These are phyloP conservation scores for Claviceps purpurea DNA, from an alignment of 2,329 filamentous ascomycete species.

Conservation along the genomic window DNA sequence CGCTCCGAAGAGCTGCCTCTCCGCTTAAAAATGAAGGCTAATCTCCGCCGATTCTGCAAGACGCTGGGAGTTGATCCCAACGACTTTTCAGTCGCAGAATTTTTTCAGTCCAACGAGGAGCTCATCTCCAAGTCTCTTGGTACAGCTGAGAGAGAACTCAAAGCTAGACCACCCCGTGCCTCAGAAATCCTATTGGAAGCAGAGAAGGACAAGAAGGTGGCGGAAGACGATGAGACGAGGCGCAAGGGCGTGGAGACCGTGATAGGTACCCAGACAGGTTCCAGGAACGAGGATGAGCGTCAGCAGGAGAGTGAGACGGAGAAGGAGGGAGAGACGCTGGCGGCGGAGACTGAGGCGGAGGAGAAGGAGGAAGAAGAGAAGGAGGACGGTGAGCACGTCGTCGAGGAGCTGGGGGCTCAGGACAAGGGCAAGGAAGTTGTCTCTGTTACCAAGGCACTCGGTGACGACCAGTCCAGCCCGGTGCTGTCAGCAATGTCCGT, in stretches of 20 bases:
- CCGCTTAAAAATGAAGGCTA: slow-evolving; percentile 20
- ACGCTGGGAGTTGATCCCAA: slow-evolving; percentile 17
- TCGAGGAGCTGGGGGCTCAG: neutral
- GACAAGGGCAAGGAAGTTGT: slow-evolving; percentile 10
- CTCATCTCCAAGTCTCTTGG: slow-evolving; percentile 22
- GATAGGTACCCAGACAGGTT: neutral
- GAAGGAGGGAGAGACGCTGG: neutral
- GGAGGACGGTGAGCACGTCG: neutral
- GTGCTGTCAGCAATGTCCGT: slow-evolving; percentile 18
- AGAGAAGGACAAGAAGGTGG: neutral
- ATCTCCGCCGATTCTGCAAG: slow-evolving; percentile 26
- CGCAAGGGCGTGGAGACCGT: neutral
- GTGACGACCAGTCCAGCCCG: slow-evolving; percentile 12
- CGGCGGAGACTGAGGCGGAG: neutral
- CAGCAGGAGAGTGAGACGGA: neutral
- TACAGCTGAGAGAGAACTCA: slow-evolving; percentile 21
- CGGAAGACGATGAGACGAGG: neutral
- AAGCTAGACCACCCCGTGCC: slow-evolving; percentile 15
- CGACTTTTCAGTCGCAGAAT: slow-evolving; percentile 21
- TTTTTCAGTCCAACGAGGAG: slow-evolving; percentile 19
- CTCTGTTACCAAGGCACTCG: slow-evolving; percentile 2
- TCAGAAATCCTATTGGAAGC: slow-evolving; percentile 15
- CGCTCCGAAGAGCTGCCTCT: slow-evolving; percentile 21
- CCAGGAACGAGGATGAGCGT: neutral
- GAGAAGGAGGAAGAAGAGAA: neutral